Percentiles rank a stretch among this genome's conserved stretches.
phyloP scores from a whole-genome alignment of 257 asterid genomes.

The Plantago major region DNA sequence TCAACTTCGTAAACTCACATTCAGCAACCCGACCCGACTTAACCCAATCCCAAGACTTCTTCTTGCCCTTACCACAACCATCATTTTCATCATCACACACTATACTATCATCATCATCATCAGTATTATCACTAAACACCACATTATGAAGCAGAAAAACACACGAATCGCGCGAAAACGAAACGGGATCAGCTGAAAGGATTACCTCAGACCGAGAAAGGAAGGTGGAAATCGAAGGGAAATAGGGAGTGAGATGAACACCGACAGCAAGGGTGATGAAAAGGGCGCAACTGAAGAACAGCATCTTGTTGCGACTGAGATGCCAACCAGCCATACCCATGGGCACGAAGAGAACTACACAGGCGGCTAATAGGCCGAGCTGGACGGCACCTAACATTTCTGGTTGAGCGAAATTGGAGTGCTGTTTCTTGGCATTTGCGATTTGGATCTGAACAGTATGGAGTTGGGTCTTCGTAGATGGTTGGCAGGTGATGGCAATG shows the following conservation, averaged over 20 bases:
- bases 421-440: slow-evolving; percentile 17
- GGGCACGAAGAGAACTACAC: slow-evolving; percentile 80
- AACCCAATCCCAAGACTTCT: slow-evolving; percentile 79
- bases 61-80: too few species aligned
- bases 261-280: slow-evolving; percentile 96
- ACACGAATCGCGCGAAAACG: slow-evolving; percentile 55
- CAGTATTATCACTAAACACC: slow-evolving; percentile 23
- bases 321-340: slow-evolving; percentile 99
- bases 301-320: slow-evolving; percentile 91
- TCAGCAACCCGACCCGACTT: slow-evolving; percentile 35
- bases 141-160: slow-evolving; percentile 53
- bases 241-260: slow-evolving; percentile 83
- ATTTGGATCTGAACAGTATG: slow-evolving; percentile 22
- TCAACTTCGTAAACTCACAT: slow-evolving; percentile 73
- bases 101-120: slow-evolving; percentile 16
- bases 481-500: slow-evolving; percentile 28
- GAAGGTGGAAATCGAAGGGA: slow-evolving; percentile 52
- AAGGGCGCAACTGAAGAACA: slow-evolving; percentile 92
- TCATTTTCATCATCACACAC: slow-evolving; percentile 26
- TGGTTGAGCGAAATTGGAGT: slow-evolving; percentile 14
- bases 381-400: slow-evolving; percentile 85
- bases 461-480: slow-evolving; percentile 14
- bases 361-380: slow-evolving; percentile 83
- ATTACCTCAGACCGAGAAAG: slow-evolving; percentile 36
- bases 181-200: slow-evolving; percentile 20